Conservation (phyloP, 1,284 basidiomycete genomes). For the Ustilago nuda region DNA sequence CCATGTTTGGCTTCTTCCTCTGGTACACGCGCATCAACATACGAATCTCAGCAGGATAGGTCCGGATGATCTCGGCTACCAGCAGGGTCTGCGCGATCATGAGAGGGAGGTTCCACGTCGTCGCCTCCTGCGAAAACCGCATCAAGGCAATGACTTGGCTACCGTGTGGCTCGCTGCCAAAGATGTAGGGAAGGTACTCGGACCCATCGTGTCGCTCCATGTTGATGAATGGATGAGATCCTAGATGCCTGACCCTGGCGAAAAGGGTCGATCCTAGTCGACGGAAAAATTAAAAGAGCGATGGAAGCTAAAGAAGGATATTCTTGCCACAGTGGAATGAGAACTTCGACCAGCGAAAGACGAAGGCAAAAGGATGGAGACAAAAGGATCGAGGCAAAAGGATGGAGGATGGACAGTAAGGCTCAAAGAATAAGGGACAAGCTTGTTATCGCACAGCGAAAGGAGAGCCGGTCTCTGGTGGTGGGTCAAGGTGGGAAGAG, state of each 20-base stretch:
- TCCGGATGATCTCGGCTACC: conserved; percentile 39
- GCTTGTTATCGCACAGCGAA: conserved; percentile 17
- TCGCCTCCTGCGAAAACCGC: conserved; percentile 24
- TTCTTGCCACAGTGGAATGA: neutral
- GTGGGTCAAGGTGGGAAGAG: conserved; percentile 3
- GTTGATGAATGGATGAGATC: neutral
- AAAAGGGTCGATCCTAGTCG: conserved; percentile 4
- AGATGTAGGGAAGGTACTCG: conserved; percentile 29
- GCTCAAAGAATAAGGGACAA: neutral
- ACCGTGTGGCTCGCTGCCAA: conserved; percentile 16
- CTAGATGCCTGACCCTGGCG: conserved; percentile 6
- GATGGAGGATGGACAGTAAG: neutral
- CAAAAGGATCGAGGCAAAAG: neutral
- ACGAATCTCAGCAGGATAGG: conserved; percentile 38
- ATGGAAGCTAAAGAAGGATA: conserved; percentile 1
- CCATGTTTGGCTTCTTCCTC: conserved; percentile 45
- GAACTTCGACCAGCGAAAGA: conserved; percentile 13
- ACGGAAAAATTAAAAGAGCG: neutral
- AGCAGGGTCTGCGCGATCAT: conserved; percentile 40
- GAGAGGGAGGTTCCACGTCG: conserved; percentile 36
- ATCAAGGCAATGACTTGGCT: conserved; percentile 33
- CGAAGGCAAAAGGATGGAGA: neutral
- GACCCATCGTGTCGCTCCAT: conserved; percentile 46
- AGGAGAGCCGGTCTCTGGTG: conserved; percentile 5
- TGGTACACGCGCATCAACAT: conserved; percentile 27